These are phyloP conservation scores for Cercospora sesami DNA, from an alignment of 2,329 filamentous ascomycete genomes.

Conservation along the genomic window DNA sequence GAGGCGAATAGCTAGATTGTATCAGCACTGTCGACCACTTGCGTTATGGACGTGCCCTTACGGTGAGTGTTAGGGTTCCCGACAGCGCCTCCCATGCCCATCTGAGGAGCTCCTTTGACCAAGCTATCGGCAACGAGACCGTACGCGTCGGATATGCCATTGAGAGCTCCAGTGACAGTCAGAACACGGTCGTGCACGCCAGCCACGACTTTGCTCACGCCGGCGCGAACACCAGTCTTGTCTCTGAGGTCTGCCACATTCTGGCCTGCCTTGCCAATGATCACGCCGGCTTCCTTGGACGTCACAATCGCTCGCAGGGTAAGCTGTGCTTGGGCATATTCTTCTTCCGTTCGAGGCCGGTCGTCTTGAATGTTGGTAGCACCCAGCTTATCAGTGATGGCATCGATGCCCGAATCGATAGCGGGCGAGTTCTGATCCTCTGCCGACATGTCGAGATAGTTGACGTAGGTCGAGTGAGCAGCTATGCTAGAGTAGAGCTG, in stretches of 20 bases:
- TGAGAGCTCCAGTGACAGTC: constrained; percentile 87
- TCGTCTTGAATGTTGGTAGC: constrained; percentile 51
- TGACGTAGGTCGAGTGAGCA: not conserved
- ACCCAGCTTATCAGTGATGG: constrained; percentile 46
- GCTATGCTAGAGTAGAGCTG: constrained; percentile 5
- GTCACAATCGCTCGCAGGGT: constrained; percentile 97
- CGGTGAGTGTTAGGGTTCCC: constrained; percentile 89
- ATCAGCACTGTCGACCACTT: constrained; percentile 30
- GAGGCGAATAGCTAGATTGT: constrained; percentile 77
- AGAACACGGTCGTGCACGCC: constrained; percentile 96
- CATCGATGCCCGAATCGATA: constrained; percentile 36
- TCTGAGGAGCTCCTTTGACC: constrained; percentile 86
- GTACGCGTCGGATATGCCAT: constrained; percentile 88
- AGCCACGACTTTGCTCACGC: constrained; percentile 97
- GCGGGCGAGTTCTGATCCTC: constrained; percentile 32
- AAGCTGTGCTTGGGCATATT: constrained; percentile 88
- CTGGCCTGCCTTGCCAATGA: constrained; percentile 98
- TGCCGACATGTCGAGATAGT: constrained; percentile 32
- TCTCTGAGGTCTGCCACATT: constrained; percentile 96
- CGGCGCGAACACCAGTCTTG: constrained; percentile 95
- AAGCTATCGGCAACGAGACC: constrained; percentile 87
- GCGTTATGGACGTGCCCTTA: constrained; percentile 55
- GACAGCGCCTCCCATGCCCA: constrained; percentile 93
- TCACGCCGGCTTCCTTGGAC: constrained; percentile 97
- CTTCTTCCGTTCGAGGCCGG: constrained; percentile 92